Evolutionary conservation across 257 asterid genomes (phyloP), one percentile per base, ranked within the genome.

Genomic region (Jacaranda copaia): DNA sequence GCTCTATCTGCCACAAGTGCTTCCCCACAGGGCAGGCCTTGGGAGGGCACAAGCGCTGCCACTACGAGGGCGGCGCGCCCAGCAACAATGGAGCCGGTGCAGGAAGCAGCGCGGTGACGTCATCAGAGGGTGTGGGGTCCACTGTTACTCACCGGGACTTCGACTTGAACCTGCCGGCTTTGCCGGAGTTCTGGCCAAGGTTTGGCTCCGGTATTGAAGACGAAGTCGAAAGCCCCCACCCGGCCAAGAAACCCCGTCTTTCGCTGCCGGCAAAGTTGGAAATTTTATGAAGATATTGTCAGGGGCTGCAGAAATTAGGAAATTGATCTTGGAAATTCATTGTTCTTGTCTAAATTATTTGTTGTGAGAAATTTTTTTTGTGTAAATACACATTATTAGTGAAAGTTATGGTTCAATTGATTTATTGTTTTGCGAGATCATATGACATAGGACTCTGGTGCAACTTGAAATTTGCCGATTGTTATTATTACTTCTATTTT

Each of bases 41-140:
- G 85, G 93, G 93, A 9, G 93, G 93, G 2, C 93, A 88, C 83
- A 86, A 88, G 85, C 80, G 93, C 68, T 73, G 90, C 75, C 93
- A 88, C 89, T 87, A 84, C 77, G 86, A 84, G 12, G 88, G 86
- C 80, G 84, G 84, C 52, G 76, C 76, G 9, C 46, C 81, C 14
- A 72, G 79, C 73, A 43, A 66, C 63, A 77, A 36, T 72, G 84
- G 77, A 68, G 51, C 61, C 45, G 82, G 75, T 7, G 86, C 80
- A 6, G 70, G 51, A 32, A 77, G 77, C 78, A 72, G 86, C 77
- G 81, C 40, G 16, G 76, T 61, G 67, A 77, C 87, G 5, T 74
- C 86, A 10, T 88, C 90, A 0, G 77, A 81, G 52, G 87, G 86
- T 0, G 84, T 76, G 36, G 92, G 85, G 2, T 85, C 89, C 14